Evolutionary conservation across 208 protist species (phyloP), one percentile per base, ranked within the genome.

Genomic region (Acanthamoeba lenticulata): DNA sequence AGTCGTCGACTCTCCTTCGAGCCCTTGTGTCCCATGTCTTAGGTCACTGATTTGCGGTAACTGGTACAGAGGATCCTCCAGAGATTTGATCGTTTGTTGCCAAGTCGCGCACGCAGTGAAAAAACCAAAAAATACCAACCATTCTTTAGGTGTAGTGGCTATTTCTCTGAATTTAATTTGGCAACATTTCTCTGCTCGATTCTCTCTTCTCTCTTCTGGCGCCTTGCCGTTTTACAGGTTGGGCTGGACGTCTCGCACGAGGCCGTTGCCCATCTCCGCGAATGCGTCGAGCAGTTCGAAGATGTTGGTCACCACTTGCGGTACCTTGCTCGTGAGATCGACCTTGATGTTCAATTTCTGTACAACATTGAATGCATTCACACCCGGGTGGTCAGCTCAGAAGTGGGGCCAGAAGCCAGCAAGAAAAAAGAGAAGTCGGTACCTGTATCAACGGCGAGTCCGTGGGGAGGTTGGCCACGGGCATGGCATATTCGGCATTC

Each of bases 21-120:
- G 79, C 9, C 6, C 79, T 89, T 89, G 45, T 89, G 42, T 40
- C 79, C 79, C 79, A 89, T 89, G 7, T 89, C 99, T 38, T n/a
- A n/a, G n/a, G n/a, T n/a, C n/a, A n/a, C n/a, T n/a, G n/a, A n/a
- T n/a, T n/a, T n/a, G n/a, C n/a, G n/a, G n/a, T n/a, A n/a, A n/a
- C n/a, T n/a, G n/a, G n/a, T n/a, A n/a, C n/a, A n/a, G n/a, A n/a
- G n/a, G n/a, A n/a, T n/a, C n/a, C n/a, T n/a, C n/a, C n/a, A n/a
- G n/a, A n/a, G n/a, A n/a, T n/a, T n/a, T n/a, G n/a, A n/a, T n/a
- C n/a, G n/a, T n/a, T n/a, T n/a, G n/a, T n/a, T n/a, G n/a, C n/a
- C n/a, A n/a, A n/a, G n/a, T n/a, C n/a, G n/a, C n/a, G n/a, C n/a
- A n/a, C n/a, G n/a, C n/a, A n/a, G n/a, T n/a, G n/a, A n/a, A n/a